phyloP scores from a whole-genome alignment of 805 yeast genomes.

The Brettanomyces nanus region DNA sequence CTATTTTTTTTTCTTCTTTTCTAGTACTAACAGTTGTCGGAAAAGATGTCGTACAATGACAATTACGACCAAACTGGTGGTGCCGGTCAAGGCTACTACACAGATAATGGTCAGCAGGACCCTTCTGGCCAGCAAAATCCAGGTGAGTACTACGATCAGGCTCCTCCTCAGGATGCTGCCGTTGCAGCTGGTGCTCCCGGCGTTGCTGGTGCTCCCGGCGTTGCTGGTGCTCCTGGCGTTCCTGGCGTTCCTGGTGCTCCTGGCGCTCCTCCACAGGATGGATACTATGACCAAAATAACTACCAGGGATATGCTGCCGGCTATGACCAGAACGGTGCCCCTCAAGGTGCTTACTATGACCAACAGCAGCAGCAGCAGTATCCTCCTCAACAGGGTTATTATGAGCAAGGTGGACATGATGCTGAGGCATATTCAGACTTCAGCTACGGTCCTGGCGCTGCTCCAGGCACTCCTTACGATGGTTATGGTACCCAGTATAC shows the following conservation, averaged over 20 bases:
- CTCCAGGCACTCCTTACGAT: conserved; percentile 61
- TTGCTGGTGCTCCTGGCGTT: conserved; percentile 24
- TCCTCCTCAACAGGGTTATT: conserved; percentile 36
- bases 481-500: conserved; percentile 47
- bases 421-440: conserved; percentile 57
- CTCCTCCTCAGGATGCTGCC: conserved; percentile 14
- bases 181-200: not conserved
- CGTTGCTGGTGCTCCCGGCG: not conserved
- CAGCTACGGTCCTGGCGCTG: conserved; percentile 52
- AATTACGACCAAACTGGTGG: conserved; percentile 36
- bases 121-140: not conserved
- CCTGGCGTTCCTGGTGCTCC: conserved; percentile 26
- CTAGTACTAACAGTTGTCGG: too few relatives aligned
- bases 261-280: conserved; percentile 30
- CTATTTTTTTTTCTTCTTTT: too few relatives aligned
- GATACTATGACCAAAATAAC: conserved; percentile 35
- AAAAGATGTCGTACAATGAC: conserved; percentile 55
- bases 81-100: conserved; percentile 25
- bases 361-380: conserved; percentile 33
- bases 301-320: conserved; percentile 4
- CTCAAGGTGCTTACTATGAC: conserved; percentile 9
- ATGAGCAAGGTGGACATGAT: conserved; percentile 47
- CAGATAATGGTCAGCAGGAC: conserved; percentile 15
- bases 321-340: conserved; percentile 19
- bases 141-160: conserved; percentile 20